Percentiles rank a stretch among this genome's conserved stretches.
Evolutionary conservation across 345 rosid species (phyloP).

Genomic region (Populus tremula): DNA sequence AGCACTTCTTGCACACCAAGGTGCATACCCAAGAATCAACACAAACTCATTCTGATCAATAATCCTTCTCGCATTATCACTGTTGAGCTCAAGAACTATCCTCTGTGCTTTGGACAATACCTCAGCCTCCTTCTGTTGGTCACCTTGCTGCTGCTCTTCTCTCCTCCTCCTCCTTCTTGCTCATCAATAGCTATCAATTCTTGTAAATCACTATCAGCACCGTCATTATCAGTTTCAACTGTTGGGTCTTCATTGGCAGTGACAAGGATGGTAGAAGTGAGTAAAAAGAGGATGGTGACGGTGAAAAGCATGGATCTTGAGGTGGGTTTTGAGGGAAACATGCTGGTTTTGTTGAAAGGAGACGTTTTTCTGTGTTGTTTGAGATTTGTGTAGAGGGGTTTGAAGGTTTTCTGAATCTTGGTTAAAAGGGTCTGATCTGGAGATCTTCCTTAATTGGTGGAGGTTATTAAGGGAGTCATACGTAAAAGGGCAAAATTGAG

Average conservation of each 20-base stretch:
- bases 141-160: constrained; percentile 25
- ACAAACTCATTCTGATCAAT: constrained; percentile 59
- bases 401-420: neutral
- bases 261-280: constrained; percentile 28
- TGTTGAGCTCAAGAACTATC: constrained; percentile 66
- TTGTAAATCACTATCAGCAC: constrained; percentile 47
- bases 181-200: constrained; percentile 71
- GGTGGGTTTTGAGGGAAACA: constrained; percentile 37
- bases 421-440: neutral
- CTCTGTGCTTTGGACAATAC: constrained; percentile 74
- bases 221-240: constrained; percentile 8
- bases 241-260: constrained; percentile 26
- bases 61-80: constrained; percentile 47
- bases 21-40: constrained; percentile 76
- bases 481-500: neutral
- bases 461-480: neutral
- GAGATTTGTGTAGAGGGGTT: neutral
- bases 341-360: constrained; percentile 18
- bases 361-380: neutral
- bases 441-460: constrained; percentile 30
- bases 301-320: constrained; percentile 44
- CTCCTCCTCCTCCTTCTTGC: constrained; percentile 35
- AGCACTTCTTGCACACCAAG: constrained; percentile 87
- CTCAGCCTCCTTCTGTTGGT: constrained; percentile 55
- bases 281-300: constrained; percentile 39